Base-by-base conservation (phyloP, 2,329 filamentous ascomycete genomes). In the Colletotrichum camelliae region DNA sequence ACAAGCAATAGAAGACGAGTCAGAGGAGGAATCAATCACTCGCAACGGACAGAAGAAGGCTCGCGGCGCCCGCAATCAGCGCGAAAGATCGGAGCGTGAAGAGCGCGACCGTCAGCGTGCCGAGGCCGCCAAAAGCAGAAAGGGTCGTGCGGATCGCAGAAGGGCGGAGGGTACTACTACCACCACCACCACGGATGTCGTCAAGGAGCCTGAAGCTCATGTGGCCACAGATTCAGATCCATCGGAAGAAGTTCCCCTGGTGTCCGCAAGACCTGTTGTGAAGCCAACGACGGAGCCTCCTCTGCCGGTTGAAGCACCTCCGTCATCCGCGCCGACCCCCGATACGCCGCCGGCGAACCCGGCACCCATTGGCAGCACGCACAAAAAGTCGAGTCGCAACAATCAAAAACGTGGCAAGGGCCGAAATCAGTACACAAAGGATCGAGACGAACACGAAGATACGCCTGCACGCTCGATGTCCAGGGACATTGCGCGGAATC, bases 351-450 rank as follows among this genome's bases (percentile, higher is more conserved):
- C 88, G 9, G 79, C 86, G 13, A 80, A 80, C 9, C 81, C 80
- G 7, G 79, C 84, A 70, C 80, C 88, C 71, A 82, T 88, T 21
- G 83, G 82, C 71, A 86, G 82, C 77, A 86, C 88, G 3, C 88
- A 90, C 72, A 94, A 94, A 82, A 94, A 93, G 79, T 85, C 85
- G 73, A 88, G 92, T 80, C 90, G 92, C 79, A 89, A 92, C 8
- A 88, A 90, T 79, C 92, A 93, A 80, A 93, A 93, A 77, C 92
- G 92, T 79, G 92, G 90, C 43, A 92, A 93, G 74, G 93, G 94
- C 21, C 93, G 94, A 77, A 97, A 96, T 78, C 95, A 97, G 83
- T 96, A 96, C 80, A 96, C 94, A 1, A 94, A 93, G 81, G 94
- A 96, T 77, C 91, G 93, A 61, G 94, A 95, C 64, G 88, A 89